Percentiles rank a stretch among this genome's conserved stretches.
These are phyloP conservation scores for Yarrowia porcina DNA, from an alignment of 805 yeast species.

Conservation along the genomic window DNA sequence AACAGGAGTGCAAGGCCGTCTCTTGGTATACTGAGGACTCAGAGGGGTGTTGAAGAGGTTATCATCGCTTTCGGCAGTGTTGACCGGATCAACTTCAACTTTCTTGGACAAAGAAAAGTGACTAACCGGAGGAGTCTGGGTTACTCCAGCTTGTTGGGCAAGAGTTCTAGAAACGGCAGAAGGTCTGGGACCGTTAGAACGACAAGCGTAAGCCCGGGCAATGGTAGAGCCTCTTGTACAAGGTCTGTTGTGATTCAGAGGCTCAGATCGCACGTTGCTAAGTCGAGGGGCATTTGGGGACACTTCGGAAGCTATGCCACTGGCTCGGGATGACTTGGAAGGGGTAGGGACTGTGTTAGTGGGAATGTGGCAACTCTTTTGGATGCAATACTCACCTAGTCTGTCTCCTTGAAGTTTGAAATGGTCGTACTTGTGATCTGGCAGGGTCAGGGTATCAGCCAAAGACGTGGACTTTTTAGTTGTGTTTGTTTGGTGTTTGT, in stretches of 20 bases:
- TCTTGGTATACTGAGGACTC: background rate
- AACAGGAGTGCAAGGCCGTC: background rate
- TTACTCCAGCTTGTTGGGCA: background rate
- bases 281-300: too few species aligned
- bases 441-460: background rate
- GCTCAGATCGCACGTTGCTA: background rate
- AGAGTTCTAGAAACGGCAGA: background rate
- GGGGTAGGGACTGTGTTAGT: background rate
- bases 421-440: background rate
- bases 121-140: background rate
- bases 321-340: background rate
- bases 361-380: background rate
- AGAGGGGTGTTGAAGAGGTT: background rate
- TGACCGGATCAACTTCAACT: too few species aligned
- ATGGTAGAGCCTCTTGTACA: background rate
- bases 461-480: background rate
- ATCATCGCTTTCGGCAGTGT: background rate
- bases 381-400: background rate
- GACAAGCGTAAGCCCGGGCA: background rate
- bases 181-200: background rate
- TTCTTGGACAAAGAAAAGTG: background rate
- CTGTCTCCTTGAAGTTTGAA: background rate
- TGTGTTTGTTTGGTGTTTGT: background rate
- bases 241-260: background rate
- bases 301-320: background rate